Percentiles rank a stretch among this genome's conserved stretches.
These are phyloP conservation scores for Hypocreales sp. DNA, from an alignment of 2,329 filamentous ascomycete species.

Conservation along the genomic window DNA sequence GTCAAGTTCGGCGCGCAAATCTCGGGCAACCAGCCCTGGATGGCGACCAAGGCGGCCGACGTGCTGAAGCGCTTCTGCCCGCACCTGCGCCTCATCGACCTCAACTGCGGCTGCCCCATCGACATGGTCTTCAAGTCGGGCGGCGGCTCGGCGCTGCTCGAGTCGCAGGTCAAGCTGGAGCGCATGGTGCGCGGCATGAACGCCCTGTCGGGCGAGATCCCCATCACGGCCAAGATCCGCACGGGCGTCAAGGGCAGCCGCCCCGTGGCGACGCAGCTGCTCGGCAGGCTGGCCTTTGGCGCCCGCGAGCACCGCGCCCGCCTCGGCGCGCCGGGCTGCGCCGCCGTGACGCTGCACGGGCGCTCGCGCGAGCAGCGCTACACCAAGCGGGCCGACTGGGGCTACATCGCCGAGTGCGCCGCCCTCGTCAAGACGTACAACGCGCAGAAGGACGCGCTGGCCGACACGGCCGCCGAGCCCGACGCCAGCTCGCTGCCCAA, in stretches of 20 bases:
- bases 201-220: constrained; percentile 73
- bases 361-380: constrained; percentile 90
- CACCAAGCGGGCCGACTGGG: constrained; percentile 83
- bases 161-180: constrained; percentile 73
- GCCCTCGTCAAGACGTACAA: constrained; percentile 72
- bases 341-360: constrained; percentile 91
- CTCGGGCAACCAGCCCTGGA: constrained; percentile 81
- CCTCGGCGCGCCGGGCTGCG: constrained; percentile 66
- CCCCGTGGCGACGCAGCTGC: constrained; percentile 66
- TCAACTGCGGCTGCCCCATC: constrained; percentile 96
- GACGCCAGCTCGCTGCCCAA: constrained; percentile 61
- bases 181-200: constrained; percentile 97
- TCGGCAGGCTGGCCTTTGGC: constrained; percentile 72
- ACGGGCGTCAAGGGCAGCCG: constrained; percentile 72
- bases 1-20: constrained; percentile 87
- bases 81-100: constrained; percentile 74
- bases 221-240: constrained; percentile 88
- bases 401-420: constrained; percentile 82
- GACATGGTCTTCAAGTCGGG: constrained; percentile 83
- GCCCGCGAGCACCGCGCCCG: constrained; percentile 54
- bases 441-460: constrained; percentile 44
- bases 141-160: constrained; percentile 83
- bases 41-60: constrained; percentile 79
- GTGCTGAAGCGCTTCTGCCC: constrained; percentile 63
- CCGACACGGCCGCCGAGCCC: constrained; percentile 64